These are phyloP conservation scores for Panicum virgatum DNA, from an alignment of 202 grass and related monocot genomes.

Conservation along the genomic window DNA sequence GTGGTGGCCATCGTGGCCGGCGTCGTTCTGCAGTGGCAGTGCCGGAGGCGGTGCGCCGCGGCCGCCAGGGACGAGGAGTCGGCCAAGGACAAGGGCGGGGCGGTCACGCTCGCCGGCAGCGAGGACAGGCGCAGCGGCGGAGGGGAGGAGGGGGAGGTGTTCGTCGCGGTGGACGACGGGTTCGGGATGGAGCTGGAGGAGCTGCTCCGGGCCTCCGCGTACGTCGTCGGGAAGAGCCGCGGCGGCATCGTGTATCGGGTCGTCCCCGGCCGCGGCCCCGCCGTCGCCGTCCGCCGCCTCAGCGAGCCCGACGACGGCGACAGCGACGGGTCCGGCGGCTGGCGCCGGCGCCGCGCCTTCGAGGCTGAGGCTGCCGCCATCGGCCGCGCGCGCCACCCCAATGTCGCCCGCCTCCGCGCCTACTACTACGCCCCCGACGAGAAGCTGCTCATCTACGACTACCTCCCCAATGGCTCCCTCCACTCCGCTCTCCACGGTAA, in stretches of 20 bases:
- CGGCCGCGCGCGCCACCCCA: constrained; percentile 70
- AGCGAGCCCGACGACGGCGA: constrained; percentile 83
- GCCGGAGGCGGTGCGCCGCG: constrained; percentile 46
- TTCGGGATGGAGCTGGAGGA: constrained; percentile 91
- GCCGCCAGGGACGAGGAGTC: constrained; percentile 28
- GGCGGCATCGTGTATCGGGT: constrained; percentile 89
- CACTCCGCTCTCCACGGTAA: constrained; percentile 89
- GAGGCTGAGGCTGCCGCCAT: constrained; percentile 73
- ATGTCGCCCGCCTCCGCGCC: constrained; percentile 78
- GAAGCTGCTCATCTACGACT: constrained; percentile 96
- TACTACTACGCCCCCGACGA: constrained; percentile 97
- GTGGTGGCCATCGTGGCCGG: constrained; percentile 48
- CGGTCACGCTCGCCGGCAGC: constrained; percentile 31
- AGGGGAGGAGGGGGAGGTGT: constrained; percentile 72
- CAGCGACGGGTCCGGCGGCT: constrained; percentile 36
- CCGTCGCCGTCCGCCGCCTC: constrained; percentile 78
- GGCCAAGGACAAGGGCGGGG: constrained; percentile 51
- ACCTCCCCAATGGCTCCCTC: constrained; percentile 85
- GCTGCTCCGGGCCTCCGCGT: constrained; percentile 81
- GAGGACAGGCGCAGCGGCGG: constrained; percentile 63
- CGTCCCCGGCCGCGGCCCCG: constrained; percentile 47
- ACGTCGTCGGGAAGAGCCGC: constrained; percentile 93
- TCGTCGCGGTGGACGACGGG: constrained; percentile 79
- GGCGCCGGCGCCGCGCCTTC: constrained; percentile 72
- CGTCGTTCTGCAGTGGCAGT: constrained; percentile 75